Percentiles rank a stretch among this genome's conserved stretches.
phyloP scores from a whole-genome alignment of 768 basidiomycete species.

The Leccinum arenicola region DNA sequence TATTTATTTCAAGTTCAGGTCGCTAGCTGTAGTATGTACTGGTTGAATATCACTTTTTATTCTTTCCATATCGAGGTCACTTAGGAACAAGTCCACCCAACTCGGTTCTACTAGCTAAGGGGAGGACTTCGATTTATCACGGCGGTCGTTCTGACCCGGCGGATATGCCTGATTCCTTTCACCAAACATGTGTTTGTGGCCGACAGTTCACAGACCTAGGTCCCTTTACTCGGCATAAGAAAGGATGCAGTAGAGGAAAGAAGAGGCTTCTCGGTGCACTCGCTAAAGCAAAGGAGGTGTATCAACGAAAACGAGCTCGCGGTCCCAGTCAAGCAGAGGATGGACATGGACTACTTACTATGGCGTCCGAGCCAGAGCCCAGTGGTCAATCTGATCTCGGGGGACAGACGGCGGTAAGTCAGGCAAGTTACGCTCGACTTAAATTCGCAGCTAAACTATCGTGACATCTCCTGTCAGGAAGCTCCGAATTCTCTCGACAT shows the following conservation, averaged over 20 bases:
- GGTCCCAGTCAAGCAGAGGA: background rate
- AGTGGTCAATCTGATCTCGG: too few species aligned
- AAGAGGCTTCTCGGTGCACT: background rate
- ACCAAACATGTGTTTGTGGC: background rate
- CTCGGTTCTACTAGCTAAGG: too few species aligned
- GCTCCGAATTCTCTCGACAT: background rate
- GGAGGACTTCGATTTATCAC: background rate
- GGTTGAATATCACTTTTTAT: background rate
- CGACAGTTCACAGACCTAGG: background rate
- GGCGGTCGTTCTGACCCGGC: background rate
- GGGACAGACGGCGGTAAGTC: background rate
- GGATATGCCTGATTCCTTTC: background rate
- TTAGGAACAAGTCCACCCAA: too few species aligned
- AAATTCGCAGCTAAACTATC: background rate
- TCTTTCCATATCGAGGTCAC: background rate
- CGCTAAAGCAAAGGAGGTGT: background rate
- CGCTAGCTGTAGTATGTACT: too few species aligned
- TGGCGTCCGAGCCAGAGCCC: background rate
- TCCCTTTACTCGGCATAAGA: background rate
- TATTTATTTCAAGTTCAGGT: too few species aligned
- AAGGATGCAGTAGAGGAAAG: background rate
- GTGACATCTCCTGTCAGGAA: background rate
- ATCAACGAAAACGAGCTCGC: background rate
- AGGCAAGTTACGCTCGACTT: background rate
- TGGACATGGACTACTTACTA: background rate